A percentile compares a stretch with the other conserved stretches of the same genome.
Evolutionary conservation across 2,329 filamentous ascomycete species (phyloP).

Genomic region (Ascochyta fabae): DNA sequence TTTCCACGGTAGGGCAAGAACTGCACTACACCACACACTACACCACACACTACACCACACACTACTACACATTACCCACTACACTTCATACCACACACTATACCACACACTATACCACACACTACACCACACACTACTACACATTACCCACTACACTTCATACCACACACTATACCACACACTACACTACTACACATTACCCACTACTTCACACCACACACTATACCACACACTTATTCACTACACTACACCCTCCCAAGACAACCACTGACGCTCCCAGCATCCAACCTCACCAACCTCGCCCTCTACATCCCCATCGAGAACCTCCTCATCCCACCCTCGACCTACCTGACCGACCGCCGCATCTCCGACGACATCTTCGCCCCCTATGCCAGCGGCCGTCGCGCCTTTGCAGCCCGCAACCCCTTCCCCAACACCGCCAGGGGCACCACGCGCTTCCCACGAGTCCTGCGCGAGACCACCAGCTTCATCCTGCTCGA

Average conservation of each 20-base stretch:
- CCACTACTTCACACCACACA: too few relatives aligned
- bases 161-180: background rate
- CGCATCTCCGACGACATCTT: conserved; percentile 57
- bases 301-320: conserved; percentile 60
- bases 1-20: conserved; percentile 54
- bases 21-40: too few relatives aligned
- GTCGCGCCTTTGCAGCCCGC: conserved; percentile 55
- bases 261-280: conserved; percentile 39
- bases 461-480: conserved; percentile 60
- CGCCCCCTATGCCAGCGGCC: conserved; percentile 54
- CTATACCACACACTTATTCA: too few relatives aligned
- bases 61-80: too few relatives aligned
- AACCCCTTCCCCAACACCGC: conserved; percentile 56
- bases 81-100: too few relatives aligned
- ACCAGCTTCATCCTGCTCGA: conserved; percentile 59
- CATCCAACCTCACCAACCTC: conserved; percentile 57
- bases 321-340: conserved; percentile 60
- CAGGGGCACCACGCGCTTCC: conserved; percentile 56
- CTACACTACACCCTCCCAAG: too few relatives aligned
- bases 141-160: too few relatives aligned
- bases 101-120: too few relatives aligned
- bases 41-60: too few relatives aligned
- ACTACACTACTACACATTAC: background rate
- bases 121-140: background rate
- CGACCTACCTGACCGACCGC: conserved; percentile 62